Base-by-base conservation (phyloP, 495 filamentous ascomycete genomes). In the Ascodesmis nigricans region DNA sequence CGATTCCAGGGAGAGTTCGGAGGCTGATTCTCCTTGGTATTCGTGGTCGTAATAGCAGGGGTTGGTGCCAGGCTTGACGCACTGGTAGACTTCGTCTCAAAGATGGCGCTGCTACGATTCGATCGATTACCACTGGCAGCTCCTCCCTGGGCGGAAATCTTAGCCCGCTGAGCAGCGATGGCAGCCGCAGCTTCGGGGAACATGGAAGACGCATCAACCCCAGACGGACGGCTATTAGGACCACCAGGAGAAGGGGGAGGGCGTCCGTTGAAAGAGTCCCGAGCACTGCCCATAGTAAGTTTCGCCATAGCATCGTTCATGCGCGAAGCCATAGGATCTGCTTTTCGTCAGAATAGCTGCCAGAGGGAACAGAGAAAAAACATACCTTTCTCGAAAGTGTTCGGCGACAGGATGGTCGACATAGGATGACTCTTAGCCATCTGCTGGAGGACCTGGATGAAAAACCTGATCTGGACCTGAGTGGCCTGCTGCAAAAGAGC, bases 371-470 rank as follows among this genome's bases (percentile, higher is more conserved):
- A 35, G 21, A 5, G n/a, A n/a, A 25, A 13, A 21, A 21, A 42
- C 63, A 37, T 54, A 84, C 83, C 84, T 60, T 93, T 95, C 53
- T 97, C 87, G 58, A 93, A 91, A 47, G 83, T 93, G 19, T 91
- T 78, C 7, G 87, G 87, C 14, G 87, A 95, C 22, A 97, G 62
- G 20, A 97, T 72, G 29, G 83, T 81, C 26, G 90, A 91, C 78
- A 95, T 91, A 16, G 87, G 87, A 56, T 95, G 87, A 44, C 71
- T 80, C 60, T 91, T 90, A 21, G 82, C 76, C 90, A 97, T 97
- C 55, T 95, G 84, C 61, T 95, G 80, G 47, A 97, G 59, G 21
- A 95, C 87, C 57, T 91, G 82, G 45, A 93, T 95, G 60, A 97
- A 97, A 63, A 97, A 97, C 31, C 90, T 75, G 42, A 93, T 92